A percentile compares a stretch with the other conserved stretches of the same genome.
phyloP scores from a whole-genome alignment of 2,329 filamentous ascomycete species.

The Cadophora sp. region DNA sequence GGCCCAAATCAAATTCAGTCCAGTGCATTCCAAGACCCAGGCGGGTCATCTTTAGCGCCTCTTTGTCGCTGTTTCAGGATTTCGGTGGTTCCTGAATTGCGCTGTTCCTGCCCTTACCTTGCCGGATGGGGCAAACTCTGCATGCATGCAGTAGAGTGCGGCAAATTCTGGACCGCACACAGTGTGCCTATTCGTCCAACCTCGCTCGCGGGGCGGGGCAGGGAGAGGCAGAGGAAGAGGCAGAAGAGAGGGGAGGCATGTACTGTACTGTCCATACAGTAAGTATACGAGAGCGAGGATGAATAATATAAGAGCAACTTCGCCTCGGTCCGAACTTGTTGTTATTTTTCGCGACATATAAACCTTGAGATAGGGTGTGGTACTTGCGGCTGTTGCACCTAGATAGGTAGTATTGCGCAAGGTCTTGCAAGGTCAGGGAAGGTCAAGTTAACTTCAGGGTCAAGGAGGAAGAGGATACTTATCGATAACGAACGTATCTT shows the following conservation, averaged over 20 bases:
- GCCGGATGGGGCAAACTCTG: neutral
- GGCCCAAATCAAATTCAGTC: no score
- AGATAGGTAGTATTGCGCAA: no score
- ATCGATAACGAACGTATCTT: no score
- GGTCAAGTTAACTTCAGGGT: no score
- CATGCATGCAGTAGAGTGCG: neutral
- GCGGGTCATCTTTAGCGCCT: constrained; percentile 1
- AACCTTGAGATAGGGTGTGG: no score
- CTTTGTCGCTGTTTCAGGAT: neutral
- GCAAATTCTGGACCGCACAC: neutral
- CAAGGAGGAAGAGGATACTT: no score
- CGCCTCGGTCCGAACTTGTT: no score
- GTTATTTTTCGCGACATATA: no score
- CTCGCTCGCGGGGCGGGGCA: neutral
- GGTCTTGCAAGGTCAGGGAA: no score
- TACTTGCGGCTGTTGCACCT: no score
- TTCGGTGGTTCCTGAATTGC: constrained; percentile 6
- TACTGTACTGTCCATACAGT: no score
- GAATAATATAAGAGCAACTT: neutral
- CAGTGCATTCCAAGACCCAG: neutral
- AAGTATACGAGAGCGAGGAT: neutral
- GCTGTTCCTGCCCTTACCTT: neutral
- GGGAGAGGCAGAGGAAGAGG: neutral
- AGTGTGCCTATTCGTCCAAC: constrained; percentile 4
- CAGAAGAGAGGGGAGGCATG: no score